Evolutionary conservation across 352 stramenopile species (phyloP), one percentile per base, ranked within the genome.

Genomic region (Phytophthora meadii): DNA sequence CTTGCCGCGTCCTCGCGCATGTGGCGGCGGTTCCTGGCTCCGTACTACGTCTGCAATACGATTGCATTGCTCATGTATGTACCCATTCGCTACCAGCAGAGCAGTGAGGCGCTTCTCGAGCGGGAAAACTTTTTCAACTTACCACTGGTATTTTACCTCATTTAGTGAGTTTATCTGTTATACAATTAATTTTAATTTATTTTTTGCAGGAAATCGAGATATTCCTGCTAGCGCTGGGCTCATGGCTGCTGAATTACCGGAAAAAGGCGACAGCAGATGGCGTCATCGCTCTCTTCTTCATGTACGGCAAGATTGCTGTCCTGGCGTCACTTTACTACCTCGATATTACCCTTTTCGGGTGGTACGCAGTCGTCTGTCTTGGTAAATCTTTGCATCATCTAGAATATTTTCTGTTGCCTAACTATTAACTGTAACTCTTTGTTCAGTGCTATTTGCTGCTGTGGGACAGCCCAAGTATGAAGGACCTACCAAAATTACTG

Each of bases 221-320:
- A 57, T 76, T 90, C 11, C 24, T 90, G 58, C 53, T 93, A n/a
- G 76, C 84, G 19, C 22, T 74, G 25, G 77, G 70, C 7, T 81
- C 82, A 24, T 85, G 79, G 54, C 48, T 80, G 39, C 64, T 93
- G 17, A 93, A 92, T 67, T 90, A 88, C 64, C 84, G 82, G 61
- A 93, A 92, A 72, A 88, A 89, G 58, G 77, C 84, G 49, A 92
- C 84, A 30, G 54, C 72, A 12, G 84, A 93, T 27, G 84, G 81
- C 25, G 72, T 87, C 54, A 46, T 92, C 36, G 63, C 82, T n/a
- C 74, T 88, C 52, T 74, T 89, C 51, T 89, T 90, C 63, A 68
- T 88, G 61, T 90, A 91, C 61, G 71, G 70, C 69, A 93, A 93
- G 50, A 53, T 80, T 22, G 82, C 70, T 28, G 61, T 92, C n/a